Conservation (phyloP, 2,329 filamentous ascomycete genomes). For the Chaetothyriales sp. region DNA sequence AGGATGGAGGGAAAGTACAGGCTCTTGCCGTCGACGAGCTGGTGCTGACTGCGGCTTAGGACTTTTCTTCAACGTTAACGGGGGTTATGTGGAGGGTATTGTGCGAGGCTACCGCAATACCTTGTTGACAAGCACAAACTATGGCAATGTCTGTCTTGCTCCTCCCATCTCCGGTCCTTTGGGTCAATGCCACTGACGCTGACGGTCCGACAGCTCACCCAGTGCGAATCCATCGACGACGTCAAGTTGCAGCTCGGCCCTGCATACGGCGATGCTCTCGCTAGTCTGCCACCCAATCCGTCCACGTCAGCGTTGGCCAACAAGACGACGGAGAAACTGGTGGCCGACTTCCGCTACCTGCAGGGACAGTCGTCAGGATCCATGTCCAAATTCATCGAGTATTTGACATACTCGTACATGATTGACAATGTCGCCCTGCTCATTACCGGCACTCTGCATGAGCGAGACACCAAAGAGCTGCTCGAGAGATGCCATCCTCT, state of each 20-base stretch:
- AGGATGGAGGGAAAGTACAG: slow-evolving; percentile 12
- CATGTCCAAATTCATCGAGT: slow-evolving; percentile 90
- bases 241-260: slow-evolving; percentile 95
- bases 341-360: slow-evolving; percentile 91
- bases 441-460: slow-evolving; percentile 94
- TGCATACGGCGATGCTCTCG: slow-evolving; percentile 92
- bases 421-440: slow-evolving; percentile 97
- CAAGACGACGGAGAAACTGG: slow-evolving; percentile 95
- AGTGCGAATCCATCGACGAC: slow-evolving; percentile 41
- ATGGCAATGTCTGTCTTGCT: slow-evolving; percentile 41
- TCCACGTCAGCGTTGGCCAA: slow-evolving; percentile 88
- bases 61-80: slow-evolving; percentile 85
- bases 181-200: not conserved
- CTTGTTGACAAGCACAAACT: slow-evolving; percentile 77
- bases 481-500: slow-evolving; percentile 91
- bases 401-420: slow-evolving; percentile 98
- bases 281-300: slow-evolving; percentile 83
- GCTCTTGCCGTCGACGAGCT: not conserved
- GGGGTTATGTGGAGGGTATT: slow-evolving; percentile 90
- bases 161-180: not conserved
- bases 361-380: slow-evolving; percentile 86
- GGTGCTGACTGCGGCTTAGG: slow-evolving; percentile 31
- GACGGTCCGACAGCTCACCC: slow-evolving; percentile 7
- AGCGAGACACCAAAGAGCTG: slow-evolving; percentile 89
- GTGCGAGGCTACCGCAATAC: slow-evolving; percentile 92